phyloP scores from a whole-genome alignment of 2,329 filamentous ascomycete genomes.

The Exserohilum rostratum region DNA sequence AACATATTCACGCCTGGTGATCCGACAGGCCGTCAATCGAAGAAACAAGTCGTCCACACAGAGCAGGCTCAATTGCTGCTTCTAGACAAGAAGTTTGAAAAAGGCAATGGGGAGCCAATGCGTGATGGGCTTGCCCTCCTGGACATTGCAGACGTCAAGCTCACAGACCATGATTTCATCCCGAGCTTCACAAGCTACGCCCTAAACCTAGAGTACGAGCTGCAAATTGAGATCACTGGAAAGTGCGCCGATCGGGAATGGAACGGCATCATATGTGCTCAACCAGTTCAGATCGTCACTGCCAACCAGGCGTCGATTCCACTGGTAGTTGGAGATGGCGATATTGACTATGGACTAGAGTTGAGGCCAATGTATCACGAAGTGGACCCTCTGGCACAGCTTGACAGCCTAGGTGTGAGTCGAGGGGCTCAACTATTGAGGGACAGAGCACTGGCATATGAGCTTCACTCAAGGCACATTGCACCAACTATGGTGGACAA shows the following conservation, averaged over 20 bases:
- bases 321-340: not conserved
- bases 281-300: conserved; percentile 27
- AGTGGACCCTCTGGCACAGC: conserved; percentile 10
- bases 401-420: not conserved
- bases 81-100: conserved; percentile 25
- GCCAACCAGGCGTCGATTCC: conserved; percentile 7
- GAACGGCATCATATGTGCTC: conserved; percentile 18
- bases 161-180: conserved; percentile 12
- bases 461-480: conserved; percentile 2
- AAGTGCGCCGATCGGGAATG: conserved; percentile 37
- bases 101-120: conserved; percentile 19
- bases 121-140: conserved; percentile 23
- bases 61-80: conserved; percentile 18
- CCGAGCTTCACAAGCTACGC: conserved; percentile 39
- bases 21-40: conserved; percentile 5
- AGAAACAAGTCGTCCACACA: conserved; percentile 9
- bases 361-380: conserved; percentile 17
- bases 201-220: conserved; percentile 27
- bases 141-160: conserved; percentile 12
- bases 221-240: conserved; percentile 34
- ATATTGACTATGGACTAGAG: not conserved
- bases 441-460: not conserved
- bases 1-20: conserved; percentile 23
- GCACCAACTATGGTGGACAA: not conserved
- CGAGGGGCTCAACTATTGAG: not conserved